Base-by-base conservation (phyloP, 179 eudicot species). In the Dionaea muscipula region DNA sequence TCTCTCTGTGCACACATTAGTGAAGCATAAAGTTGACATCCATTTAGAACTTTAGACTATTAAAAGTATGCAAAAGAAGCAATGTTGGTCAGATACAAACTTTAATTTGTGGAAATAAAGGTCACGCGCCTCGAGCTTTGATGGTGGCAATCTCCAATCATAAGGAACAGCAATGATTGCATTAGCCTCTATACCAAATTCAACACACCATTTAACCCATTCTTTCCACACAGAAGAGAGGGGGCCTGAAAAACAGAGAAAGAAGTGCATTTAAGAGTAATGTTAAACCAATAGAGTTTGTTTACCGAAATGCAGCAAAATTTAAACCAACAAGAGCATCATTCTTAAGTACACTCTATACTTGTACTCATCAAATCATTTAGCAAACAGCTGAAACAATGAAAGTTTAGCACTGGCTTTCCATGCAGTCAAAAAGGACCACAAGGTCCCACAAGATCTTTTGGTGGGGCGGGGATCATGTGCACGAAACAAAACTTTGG, bases 161-260 rank as follows among this genome's bases (percentile, higher is more conserved):
- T 81, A 90, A 45, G 97, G 97, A 69, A 70, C 97, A 31, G 97
- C 97, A 68, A 90, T 67, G 49, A 90, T 86, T 53, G 97, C 94
- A 70, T 90, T 90, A 44, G 97, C 82, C 76, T 86, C 95, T 61
- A 90, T 75, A 56, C 97, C 97, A 74, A 90, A 90, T 64, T 90
- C 90, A 71, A 90, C 77, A 71, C 97, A 90, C 97, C 97, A 90
- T 64, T 86, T 90, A 54, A 90, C 76, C 97, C 97, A 90, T 65
- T 90, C 97, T 70, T 90, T 90, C 97, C 97, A 90, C 66, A 90
- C 85, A 22, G 97, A 83, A 50, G 97, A 90, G 51, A 90, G 95
- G 55, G 97, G 95, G 71, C 97, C 97, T 90, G 77, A 23, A n/a
- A 58, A 59, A 41, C 63, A 55, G 3, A 49, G 7, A 60, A 8